These are phyloP conservation scores for Ascocoryne sarcoides DNA, from an alignment of 2,329 filamentous ascomycete genomes.

Conservation along the genomic window DNA sequence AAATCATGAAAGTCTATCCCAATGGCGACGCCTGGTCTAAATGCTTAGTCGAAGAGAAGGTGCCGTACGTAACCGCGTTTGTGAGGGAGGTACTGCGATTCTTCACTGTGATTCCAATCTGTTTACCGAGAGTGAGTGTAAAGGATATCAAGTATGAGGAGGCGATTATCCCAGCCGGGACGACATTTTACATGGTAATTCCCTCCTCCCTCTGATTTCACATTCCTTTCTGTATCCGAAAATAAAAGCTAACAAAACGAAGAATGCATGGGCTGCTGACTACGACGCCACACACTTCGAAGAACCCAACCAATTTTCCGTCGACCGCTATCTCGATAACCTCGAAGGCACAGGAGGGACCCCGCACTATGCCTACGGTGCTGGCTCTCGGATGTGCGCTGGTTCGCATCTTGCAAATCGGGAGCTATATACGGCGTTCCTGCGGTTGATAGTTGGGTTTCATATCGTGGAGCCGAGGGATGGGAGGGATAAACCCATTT, in stretches of 20 bases:
- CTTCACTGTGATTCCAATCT: conserved; percentile 74
- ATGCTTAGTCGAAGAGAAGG: conserved; percentile 64
- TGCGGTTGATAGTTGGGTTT: conserved; percentile 51
- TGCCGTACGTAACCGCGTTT: conserved; percentile 67
- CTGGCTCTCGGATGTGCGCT: conserved; percentile 54
- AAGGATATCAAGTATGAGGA: conserved; percentile 64
- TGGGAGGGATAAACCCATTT: conserved; percentile 39
- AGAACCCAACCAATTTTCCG: conserved; percentile 52
- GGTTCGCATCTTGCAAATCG: conserved; percentile 56
- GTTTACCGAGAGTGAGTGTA: conserved; percentile 62
- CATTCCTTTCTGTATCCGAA: not conserved
- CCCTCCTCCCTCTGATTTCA: not conserved
- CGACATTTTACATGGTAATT: conserved; percentile 67
- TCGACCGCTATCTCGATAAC: conserved; percentile 58
- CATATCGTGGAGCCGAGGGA: conserved; percentile 41
- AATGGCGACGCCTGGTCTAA: conserved; percentile 67
- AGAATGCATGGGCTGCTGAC: conserved; percentile 67
- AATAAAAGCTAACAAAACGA: conserved; percentile 15
- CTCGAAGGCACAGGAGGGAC: conserved; percentile 43
- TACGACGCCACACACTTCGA: conserved; percentile 64
- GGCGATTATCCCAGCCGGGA: conserved; percentile 61
- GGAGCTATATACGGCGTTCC: conserved; percentile 51
- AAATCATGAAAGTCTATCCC: conserved; percentile 64
- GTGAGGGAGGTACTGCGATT: conserved; percentile 72
- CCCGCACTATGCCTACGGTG: conserved; percentile 54